Evolutionary conservation across 805 yeast species (phyloP), one percentile per base, ranked within the genome.

Genomic region (Wilhelminamyces savonicus): DNA sequence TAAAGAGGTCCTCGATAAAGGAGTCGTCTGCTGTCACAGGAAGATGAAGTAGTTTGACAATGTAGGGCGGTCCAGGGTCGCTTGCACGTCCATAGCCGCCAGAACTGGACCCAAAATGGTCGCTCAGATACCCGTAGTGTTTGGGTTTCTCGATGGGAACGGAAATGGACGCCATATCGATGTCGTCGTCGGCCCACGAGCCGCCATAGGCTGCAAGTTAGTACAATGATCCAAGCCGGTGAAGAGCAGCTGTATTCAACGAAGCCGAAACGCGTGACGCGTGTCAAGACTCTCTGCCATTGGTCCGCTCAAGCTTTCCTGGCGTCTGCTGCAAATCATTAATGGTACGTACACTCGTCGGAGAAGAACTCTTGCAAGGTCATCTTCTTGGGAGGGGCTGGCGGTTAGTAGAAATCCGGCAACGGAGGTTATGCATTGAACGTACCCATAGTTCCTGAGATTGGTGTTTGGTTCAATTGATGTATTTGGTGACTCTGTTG

Each of bases 1-100:
- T 61, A 49, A 82, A 77, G 21, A 82, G 56, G 45, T 80, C 84
- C 30, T 63, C 67, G 13, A 81, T 58, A 29, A 72, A 66, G 29
- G 58, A 58, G 14, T 71, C 66, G 29, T 71, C 65, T 21, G 77
- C 66, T 14, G 66, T 65, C 3, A 71, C 59, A 0, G 87, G 84
- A 21, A 82, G 51, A 36, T 77, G 75, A 5, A 72, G 51, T 31
- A 82, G 62, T 47, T 79, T 81, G 26, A 74, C 73, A 33, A 80
- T 79, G 48, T 65, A 80, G 2, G 88, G 88, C 1, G 83, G 82
- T 0, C 66, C 62, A 22, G 27, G 29, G 24, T 41, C 44, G 14
- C 37, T 28, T 3, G 36, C 34, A 4, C 29, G 28, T 15, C 35
- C 36, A 15, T 18, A 29, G 10, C 33, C 29, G 12, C 37, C 39